Conservation (phyloP, 495 filamentous ascomycete species). For the Coniosporium apollinis region DNA sequence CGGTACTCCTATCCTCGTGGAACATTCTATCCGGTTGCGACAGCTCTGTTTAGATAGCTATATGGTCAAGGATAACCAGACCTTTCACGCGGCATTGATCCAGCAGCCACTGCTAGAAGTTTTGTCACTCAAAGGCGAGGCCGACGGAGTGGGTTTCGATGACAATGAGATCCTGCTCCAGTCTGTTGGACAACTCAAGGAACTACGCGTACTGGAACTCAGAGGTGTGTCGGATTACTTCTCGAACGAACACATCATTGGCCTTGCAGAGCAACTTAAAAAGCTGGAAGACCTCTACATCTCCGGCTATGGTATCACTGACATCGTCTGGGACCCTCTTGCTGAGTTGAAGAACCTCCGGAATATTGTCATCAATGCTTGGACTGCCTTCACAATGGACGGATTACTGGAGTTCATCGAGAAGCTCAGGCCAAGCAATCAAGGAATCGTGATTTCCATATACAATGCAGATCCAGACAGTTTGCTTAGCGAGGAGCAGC, state of each 20-base stretch:
- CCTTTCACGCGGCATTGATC: constrained; percentile 36
- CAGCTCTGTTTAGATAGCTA: constrained; percentile 34
- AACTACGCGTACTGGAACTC: constrained; percentile 35
- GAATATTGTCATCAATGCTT: constrained; percentile 18
- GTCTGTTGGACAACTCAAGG: constrained; percentile 27
- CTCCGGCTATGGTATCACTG: constrained; percentile 36
- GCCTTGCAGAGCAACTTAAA: constrained; percentile 31
- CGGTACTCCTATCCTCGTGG: constrained; percentile 35
- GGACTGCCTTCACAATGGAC: constrained; percentile 22
- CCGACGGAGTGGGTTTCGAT: constrained; percentile 26
- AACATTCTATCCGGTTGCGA: constrained; percentile 31
- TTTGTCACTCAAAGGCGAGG: constrained; percentile 34
- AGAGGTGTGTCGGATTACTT: constrained; percentile 38
- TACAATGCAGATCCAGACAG: constrained; percentile 22
- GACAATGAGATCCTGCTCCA: constrained; percentile 34
- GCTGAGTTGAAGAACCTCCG: constrained; percentile 15
- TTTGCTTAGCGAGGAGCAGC: constrained; percentile 19
- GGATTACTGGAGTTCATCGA: constrained; percentile 21
- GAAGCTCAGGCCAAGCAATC: constrained; percentile 18
- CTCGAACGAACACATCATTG: constrained; percentile 30
- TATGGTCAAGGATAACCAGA: constrained; percentile 23
- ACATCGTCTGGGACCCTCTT: constrained; percentile 31
- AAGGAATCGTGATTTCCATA: constrained; percentile 19
- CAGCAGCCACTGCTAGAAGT: constrained; percentile 29
- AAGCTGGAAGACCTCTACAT: constrained; percentile 38